A percentile compares a stretch with the other conserved stretches of the same genome.
These are phyloP conservation scores for Cryphonectria japonica DNA, from an alignment of 2,329 filamentous ascomycete genomes.

Conservation along the genomic window DNA sequence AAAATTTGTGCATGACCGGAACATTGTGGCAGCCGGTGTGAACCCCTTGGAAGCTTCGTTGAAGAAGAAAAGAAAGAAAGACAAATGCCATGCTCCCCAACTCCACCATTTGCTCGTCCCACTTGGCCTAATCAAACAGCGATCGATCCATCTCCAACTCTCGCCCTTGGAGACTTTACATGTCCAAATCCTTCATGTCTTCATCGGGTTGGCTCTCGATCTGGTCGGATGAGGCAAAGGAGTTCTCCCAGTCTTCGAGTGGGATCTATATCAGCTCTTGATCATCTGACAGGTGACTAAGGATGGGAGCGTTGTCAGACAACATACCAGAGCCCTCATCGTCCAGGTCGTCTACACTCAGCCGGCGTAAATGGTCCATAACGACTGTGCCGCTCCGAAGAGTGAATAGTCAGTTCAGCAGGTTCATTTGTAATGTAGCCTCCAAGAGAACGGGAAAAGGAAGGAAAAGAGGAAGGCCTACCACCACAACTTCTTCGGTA, in stretches of 20 bases:
- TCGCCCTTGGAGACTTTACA: constrained; percentile 6
- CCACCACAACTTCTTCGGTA: constrained; percentile 43
- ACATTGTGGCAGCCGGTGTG: background rate
- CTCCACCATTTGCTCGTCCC: background rate
- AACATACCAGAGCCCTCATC: constrained; percentile 63
- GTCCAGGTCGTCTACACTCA: constrained; percentile 62
- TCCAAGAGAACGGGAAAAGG: too few species aligned
- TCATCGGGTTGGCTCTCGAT: constrained; percentile 55
- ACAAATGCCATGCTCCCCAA: background rate
- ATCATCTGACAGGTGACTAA: background rate
- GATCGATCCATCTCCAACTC: background rate
- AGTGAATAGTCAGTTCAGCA: background rate
- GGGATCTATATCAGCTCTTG: constrained; percentile 24
- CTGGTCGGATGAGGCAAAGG: constrained; percentile 56
- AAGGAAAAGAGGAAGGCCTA: constrained; percentile 36
- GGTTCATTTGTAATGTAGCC: background rate
- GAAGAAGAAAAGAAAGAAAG: background rate
- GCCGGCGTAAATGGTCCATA: constrained; percentile 52
- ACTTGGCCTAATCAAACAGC: background rate
- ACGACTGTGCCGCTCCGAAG: constrained; percentile 39
- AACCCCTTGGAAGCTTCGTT: background rate
- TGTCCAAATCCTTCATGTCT: constrained; percentile 41
- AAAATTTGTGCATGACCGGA: background rate
- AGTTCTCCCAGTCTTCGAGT: constrained; percentile 58
- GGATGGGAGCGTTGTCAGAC: constrained; percentile 43